These are phyloP conservation scores for Talaromyces islandicus DNA, from an alignment of 2,329 filamentous ascomycete species.

Conservation along the genomic window DNA sequence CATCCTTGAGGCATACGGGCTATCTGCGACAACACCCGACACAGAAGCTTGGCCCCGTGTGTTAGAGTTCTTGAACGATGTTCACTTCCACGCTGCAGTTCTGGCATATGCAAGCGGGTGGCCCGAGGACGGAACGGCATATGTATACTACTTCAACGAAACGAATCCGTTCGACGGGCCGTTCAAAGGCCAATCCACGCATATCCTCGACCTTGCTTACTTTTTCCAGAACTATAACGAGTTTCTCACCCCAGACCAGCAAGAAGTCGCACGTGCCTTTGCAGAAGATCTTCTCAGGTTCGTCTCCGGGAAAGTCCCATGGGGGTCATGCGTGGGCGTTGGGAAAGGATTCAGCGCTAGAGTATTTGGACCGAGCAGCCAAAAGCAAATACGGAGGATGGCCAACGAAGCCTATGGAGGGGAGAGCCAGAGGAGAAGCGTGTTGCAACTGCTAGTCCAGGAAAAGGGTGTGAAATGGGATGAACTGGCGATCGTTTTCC, in stretches of 20 bases:
- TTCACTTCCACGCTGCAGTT: constrained; percentile 41
- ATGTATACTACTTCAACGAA: constrained; percentile 44
- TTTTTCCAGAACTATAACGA: constrained; percentile 44
- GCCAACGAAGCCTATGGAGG: constrained; percentile 16
- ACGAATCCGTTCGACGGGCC: constrained; percentile 42
- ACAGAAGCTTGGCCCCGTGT: constrained; percentile 38
- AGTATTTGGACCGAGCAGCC: constrained; percentile 20
- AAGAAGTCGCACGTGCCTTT: constrained; percentile 24
- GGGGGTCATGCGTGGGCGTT: constrained; percentile 18
- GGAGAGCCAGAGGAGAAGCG: constrained; percentile 16
- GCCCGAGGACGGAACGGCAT: constrained; percentile 21
- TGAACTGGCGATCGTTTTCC: constrained; percentile 16
- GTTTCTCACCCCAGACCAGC: constrained; percentile 27
- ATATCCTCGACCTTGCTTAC: constrained; percentile 43
- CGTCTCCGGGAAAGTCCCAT: constrained; percentile 30
- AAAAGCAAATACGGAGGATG: constrained; percentile 6
- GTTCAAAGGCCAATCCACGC: constrained; percentile 34
- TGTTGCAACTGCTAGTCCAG: constrained; percentile 19
- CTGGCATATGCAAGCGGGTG: constrained; percentile 35
- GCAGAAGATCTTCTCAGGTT: constrained; percentile 36
- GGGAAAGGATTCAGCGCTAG: constrained; percentile 19
- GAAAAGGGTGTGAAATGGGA: constrained; percentile 16
- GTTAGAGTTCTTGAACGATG: constrained; percentile 41
- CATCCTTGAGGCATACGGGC: constrained; percentile 35
- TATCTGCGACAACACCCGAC: constrained; percentile 30